Base-by-base conservation (phyloP, 805 yeast species). In the Komagataella pseudopastoris region DNA sequence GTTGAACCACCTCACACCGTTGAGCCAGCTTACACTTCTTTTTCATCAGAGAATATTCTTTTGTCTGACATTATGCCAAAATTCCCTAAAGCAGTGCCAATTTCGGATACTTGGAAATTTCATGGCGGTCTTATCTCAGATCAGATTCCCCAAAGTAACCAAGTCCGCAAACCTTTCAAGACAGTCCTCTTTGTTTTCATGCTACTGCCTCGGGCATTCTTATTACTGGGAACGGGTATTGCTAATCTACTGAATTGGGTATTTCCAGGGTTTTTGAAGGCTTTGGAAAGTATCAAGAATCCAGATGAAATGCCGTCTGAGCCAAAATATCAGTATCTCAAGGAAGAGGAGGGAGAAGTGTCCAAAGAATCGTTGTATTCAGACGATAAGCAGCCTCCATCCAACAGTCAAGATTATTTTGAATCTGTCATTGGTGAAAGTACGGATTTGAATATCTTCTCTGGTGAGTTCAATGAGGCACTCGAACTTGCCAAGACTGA, bases 191-290 rank as follows among this genome's bases (percentile, higher is more conserved):
- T 81, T 50, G 59, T 82, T 1, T 56, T 84, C 2, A 62, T 82
- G 60, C 54, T 83, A 6, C 63, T 84, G 8, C 90, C 89, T 10
- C 74, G 70, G 52, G 56, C 80, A 1, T 49, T 78, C 6, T 65
- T 77, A 49, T 66, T 69, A 7, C 51, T 77, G 6, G 58, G 77
- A 1, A 59, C 70, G 8, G 71, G 78, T 1, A 51, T 74, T 4
- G 62, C 63, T n/a, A 63, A 56, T 12, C 3, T 71, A 1, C 50
- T 72, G 14, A 64, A 65, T 3, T 58, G 60, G n/a, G 30, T 67
- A 2, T 66, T 70, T 49, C 76, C 76, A 2, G 58, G 53, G 18
- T 50, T 64, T 17, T 63, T 61, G 44, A 58, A 59, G 49, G 30
- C 62, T 17, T 44, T 65, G 12, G 70, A 69, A 4, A 52, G 59